These are phyloP conservation scores for Sporothrix protearum DNA, from an alignment of 2,329 filamentous ascomycete genomes.

Conservation along the genomic window DNA sequence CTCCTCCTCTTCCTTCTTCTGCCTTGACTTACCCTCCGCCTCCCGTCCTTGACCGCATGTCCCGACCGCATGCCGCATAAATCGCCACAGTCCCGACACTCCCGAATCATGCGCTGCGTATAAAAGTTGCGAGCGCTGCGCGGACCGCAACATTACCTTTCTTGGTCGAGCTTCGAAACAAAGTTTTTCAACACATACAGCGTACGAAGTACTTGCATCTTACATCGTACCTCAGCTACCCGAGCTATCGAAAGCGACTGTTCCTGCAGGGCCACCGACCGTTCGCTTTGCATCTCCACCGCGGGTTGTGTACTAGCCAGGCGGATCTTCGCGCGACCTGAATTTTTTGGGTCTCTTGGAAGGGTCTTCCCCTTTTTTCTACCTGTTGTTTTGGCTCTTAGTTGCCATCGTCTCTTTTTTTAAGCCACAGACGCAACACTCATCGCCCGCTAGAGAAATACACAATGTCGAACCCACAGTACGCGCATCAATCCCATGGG, in stretches of 20 bases:
- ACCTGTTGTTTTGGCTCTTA: background rate
- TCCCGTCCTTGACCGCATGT: constrained; percentile 1
- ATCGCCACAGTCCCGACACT: background rate
- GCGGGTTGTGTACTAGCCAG: background rate
- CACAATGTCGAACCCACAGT: constrained; percentile 26
- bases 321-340: constrained; percentile 5
- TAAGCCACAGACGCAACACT: background rate
- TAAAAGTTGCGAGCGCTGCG: constrained; percentile 14
- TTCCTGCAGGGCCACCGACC: constrained; percentile 2
- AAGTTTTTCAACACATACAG: background rate
- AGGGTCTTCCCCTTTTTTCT: background rate
- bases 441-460: background rate
- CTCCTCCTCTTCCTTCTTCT: background rate
- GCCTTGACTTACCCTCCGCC: background rate
- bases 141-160: constrained; percentile 9
- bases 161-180: background rate
- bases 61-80: constrained; percentile 15
- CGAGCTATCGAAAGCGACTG: background rate
- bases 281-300: constrained; percentile 8
- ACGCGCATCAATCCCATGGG: constrained; percentile 24
- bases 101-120: constrained; percentile 7
- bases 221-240: background rate
- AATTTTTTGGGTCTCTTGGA: background rate
- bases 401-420: background rate
- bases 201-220: background rate